Evolutionary conservation across 192 early-diverging fungal species (phyloP).

Genomic region (Pilobolus umbonatus): DNA sequence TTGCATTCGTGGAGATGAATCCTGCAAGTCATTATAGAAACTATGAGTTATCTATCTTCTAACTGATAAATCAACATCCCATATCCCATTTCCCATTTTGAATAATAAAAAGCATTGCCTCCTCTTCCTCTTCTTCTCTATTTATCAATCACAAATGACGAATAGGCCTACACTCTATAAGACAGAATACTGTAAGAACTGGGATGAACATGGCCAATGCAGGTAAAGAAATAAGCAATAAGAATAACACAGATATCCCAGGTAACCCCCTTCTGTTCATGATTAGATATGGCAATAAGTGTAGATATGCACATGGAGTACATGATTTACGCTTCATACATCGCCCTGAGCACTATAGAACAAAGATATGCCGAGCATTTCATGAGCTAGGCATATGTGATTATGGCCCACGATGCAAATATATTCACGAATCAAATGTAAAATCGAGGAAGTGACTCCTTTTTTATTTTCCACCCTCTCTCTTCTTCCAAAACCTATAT

Average conservation of each 20-base stretch:
- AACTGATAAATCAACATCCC: background rate
- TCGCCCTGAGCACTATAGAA: background rate
- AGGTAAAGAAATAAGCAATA: background rate
- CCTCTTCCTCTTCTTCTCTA: background rate
- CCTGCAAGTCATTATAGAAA: background rate
- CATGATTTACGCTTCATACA: background rate
- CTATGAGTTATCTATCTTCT: background rate
- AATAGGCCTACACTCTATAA: background rate
- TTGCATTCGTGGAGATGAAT: constrained; percentile 12
- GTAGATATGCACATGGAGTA: constrained; percentile 1
- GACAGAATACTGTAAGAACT: constrained; percentile 6
- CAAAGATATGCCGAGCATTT: background rate
- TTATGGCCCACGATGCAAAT: background rate
- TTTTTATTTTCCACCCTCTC: background rate
- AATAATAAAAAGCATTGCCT: background rate
- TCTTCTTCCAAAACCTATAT: background rate
- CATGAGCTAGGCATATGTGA: background rate
- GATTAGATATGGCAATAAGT: background rate
- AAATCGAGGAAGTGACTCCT: background rate
- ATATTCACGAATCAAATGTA: background rate
- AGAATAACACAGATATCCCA: no score
- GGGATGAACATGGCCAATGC: background rate
- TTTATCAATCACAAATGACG: background rate
- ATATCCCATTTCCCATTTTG: background rate
- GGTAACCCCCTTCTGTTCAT: no score